Evolutionary conservation across 257 asterid species (phyloP), one percentile per base, ranked within the genome.

Genomic region (Leptodermis oblonga): DNA sequence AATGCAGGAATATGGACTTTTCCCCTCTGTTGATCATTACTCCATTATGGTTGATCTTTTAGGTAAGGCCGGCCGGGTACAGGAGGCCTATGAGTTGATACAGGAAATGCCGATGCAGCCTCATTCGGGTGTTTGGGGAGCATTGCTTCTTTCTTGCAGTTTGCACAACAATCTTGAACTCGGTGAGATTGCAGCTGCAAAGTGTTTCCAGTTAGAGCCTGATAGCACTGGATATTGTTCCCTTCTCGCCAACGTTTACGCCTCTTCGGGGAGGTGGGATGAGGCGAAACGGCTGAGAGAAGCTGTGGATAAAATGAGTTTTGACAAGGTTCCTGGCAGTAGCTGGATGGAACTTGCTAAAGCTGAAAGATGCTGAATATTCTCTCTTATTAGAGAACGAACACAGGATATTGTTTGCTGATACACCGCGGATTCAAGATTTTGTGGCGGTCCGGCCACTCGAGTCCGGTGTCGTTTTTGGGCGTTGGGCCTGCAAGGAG

Each of bases 91-190:
- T n/a, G 79, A 72, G 77, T 68, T 93, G 84, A 88, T 90, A 55
- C 86, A 82, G 76, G 72, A 73, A 76, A 93, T 93, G 96, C 83
- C 85, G 8, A 75, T 68, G 78, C 62, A 55, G 84, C 87, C 97
- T 65, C 92, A 90, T 78, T 89, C 89, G 60, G 96, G 94, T 18
- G 95, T 88, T 17, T 90, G 97, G 99, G 97, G 99, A 30, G 97
- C 96, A 7, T 81, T 90, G 83, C 96, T 90, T 73, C 90, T 83
- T n/a, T 95, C 82, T 66, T 93, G 97, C 76, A 93, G 95, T 81
- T 75, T 88, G 82, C 96, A 93, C 62, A 79, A 78, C 77, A 85
- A 88, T 67, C 79, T 90, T 33, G 95, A 93, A 55, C 83, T 93
- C 37, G 99, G 92, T 14, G 94, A 88, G 78, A 20, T 84, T 53